These are phyloP conservation scores for Novymonas esmeraldas DNA, from an alignment of 208 protist species.

Conservation along the genomic window DNA sequence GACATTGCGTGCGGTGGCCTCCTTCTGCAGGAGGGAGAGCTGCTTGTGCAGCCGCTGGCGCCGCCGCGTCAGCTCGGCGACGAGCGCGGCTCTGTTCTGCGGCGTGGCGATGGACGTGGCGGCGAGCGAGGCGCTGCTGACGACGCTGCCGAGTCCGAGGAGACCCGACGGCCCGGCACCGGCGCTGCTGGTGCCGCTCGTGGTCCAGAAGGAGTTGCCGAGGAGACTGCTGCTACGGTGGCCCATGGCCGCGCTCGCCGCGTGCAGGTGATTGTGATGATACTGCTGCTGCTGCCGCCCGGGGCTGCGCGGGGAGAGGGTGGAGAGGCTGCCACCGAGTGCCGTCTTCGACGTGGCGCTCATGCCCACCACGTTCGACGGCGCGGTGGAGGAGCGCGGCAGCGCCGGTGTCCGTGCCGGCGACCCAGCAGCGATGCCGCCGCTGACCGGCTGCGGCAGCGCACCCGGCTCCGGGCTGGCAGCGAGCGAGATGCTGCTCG, in stretches of 20 bases:
- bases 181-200: background rate
- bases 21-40: constrained; percentile 51
- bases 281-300: background rate
- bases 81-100: constrained; percentile 54
- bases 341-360: background rate
- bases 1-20: constrained; percentile 70
- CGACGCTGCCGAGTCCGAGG: background rate
- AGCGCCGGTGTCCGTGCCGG: background rate
- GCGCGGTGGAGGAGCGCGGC: constrained; percentile 14
- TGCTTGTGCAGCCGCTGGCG: constrained; percentile 57
- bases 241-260: background rate
- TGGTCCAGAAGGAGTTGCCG: constrained; percentile 1
- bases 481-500: background rate
- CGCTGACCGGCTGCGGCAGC: constrained; percentile 1
- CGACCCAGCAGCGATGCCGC: background rate
- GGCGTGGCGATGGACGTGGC: constrained; percentile 36
- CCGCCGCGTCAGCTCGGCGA: constrained; percentile 74
- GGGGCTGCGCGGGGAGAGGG: background rate
- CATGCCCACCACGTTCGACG: constrained; percentile 11
- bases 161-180: background rate
- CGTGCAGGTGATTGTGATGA: background rate
- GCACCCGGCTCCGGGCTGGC: constrained; percentile 13
- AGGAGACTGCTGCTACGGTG: background rate
- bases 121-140: constrained; percentile 1
- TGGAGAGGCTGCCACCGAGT: background rate